phyloP scores from a whole-genome alignment of 306 rosid genomes.

The Pachyrhizus erosus region DNA sequence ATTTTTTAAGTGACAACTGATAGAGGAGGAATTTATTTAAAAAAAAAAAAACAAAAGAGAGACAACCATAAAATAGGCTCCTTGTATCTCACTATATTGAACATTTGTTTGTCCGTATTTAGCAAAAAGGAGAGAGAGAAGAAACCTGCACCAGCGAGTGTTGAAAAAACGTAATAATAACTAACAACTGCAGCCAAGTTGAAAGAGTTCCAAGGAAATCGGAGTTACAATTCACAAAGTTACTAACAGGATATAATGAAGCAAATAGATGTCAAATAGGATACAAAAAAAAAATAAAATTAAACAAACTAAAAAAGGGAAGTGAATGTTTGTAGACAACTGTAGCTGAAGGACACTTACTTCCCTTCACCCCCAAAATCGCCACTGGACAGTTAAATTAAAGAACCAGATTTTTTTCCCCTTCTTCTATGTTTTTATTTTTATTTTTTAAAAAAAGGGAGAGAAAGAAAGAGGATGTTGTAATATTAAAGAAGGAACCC shows the following conservation, averaged over 20 bases:
- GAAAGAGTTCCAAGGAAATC: constrained; percentile 49
- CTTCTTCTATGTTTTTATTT: background rate
- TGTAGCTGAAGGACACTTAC: constrained; percentile 12
- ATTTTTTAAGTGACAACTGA: constrained; percentile 7
- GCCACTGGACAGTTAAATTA: constrained; percentile 41
- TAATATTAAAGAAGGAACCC: constrained; percentile 48
- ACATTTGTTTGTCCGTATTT: constrained; percentile 46
- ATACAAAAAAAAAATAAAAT: background rate
- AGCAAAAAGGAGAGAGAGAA: constrained; percentile 21
- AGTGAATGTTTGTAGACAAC: constrained; percentile 25
- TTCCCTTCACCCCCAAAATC: constrained; percentile 37
- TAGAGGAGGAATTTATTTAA: constrained; percentile 7
- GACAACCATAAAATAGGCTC: constrained; percentile 27
- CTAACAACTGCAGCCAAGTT: constrained; percentile 33
- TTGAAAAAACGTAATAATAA: constrained; percentile 27
- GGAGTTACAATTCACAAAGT: constrained; percentile 38
- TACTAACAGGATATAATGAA: constrained; percentile 30
- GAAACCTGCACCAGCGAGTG: constrained; percentile 37
- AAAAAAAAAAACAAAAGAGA: background rate
- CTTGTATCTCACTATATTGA: constrained; percentile 11
- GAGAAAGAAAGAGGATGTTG: constrained; percentile 41
- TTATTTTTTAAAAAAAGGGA: background rate
- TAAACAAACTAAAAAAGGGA: constrained; percentile 1
- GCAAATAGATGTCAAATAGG: constrained; percentile 27
- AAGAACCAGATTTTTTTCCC: constrained; percentile 6